Evolutionary conservation across 352 stramenopile genomes (phyloP).

Genomic region (Pythium dissimile): DNA sequence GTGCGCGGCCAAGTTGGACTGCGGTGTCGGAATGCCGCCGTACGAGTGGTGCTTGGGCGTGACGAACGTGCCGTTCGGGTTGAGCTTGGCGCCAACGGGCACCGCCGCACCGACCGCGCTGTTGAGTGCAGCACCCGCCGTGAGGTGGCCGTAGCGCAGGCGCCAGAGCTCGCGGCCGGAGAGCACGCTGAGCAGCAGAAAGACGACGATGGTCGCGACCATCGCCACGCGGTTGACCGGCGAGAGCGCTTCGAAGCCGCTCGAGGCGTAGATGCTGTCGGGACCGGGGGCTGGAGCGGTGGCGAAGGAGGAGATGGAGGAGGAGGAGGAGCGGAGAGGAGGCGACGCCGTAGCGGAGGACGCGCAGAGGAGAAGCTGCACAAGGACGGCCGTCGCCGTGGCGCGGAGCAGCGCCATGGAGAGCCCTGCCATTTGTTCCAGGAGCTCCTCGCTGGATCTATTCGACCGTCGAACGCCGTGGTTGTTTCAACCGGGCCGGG

Average conservation of each 20-base stretch:
- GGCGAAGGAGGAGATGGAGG: not conserved
- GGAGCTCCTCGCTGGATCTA: too few species aligned
- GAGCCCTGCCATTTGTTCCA: too few species aligned
- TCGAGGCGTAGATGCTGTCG: constrained; percentile 19
- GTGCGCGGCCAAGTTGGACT: not conserved
- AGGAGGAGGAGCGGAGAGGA: not conserved
- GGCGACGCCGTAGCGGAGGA: not conserved
- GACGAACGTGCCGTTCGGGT: not conserved
- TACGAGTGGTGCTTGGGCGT: constrained; percentile 14
- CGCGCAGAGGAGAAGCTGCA: constrained; percentile 2
- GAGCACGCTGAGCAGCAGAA: constrained; percentile 53
- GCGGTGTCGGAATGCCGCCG: constrained; percentile 3
- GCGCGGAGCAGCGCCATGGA: not conserved
- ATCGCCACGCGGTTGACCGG: constrained; percentile 44
- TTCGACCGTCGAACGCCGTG: too few species aligned
- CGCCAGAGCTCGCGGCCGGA: constrained; percentile 50
- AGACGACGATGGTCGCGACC: constrained; percentile 52
- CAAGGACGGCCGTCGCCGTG: not conserved
- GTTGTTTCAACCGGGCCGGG: too few species aligned
- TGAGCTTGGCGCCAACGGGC: not conserved
- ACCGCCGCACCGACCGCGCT: not conserved
- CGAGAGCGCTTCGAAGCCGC: constrained; percentile 34
- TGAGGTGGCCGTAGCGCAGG: constrained; percentile 33
- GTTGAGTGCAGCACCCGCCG: not conserved
- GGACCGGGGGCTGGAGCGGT: too few species aligned